These are phyloP conservation scores for Podospora australis DNA, from an alignment of 495 filamentous ascomycete genomes.

Conservation along the genomic window DNA sequence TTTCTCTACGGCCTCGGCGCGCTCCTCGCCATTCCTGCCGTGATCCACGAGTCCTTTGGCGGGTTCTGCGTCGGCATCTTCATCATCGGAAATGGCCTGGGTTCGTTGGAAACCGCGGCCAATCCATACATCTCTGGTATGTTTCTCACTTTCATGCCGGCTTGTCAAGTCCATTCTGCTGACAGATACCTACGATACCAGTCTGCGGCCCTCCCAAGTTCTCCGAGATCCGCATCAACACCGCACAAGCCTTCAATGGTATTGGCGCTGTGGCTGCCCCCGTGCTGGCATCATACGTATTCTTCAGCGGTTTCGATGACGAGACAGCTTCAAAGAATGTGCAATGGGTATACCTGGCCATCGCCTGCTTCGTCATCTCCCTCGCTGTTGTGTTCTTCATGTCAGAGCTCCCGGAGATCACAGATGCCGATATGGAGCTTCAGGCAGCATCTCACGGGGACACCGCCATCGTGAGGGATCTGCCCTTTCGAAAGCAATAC, in stretches of 20 bases:
- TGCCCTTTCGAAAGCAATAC: slow-evolving; percentile 56
- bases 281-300: slow-evolving; percentile 59
- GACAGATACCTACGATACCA: not conserved
- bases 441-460: slow-evolving; percentile 38
- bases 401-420: slow-evolving; percentile 62
- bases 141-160: not conserved
- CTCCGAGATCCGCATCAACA: slow-evolving; percentile 62
- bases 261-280: slow-evolving; percentile 58
- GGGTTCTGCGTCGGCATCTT: slow-evolving; percentile 68
- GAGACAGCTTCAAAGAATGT: slow-evolving; percentile 48
- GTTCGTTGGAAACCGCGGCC: slow-evolving; percentile 63
- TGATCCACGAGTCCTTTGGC: slow-evolving; percentile 53
- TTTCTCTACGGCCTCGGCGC: slow-evolving; percentile 37
- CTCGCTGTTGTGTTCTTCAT: slow-evolving; percentile 61
- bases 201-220: slow-evolving; percentile 62
- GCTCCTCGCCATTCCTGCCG: slow-evolving; percentile 47
- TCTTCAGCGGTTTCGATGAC: slow-evolving; percentile 54
- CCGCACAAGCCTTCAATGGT: slow-evolving; percentile 62
- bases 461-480: slow-evolving; percentile 33
- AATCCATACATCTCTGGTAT: slow-evolving; percentile 38
- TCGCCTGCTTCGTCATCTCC: slow-evolving; percentile 60
- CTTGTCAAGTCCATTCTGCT: not conserved
- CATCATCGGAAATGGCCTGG: slow-evolving; percentile 62
- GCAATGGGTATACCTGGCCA: slow-evolving; percentile 70
- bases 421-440: slow-evolving; percentile 62